These are phyloP conservation scores for Casuarina equisetifolia DNA, from an alignment of 306 rosid genomes.

Conservation along the genomic window DNA sequence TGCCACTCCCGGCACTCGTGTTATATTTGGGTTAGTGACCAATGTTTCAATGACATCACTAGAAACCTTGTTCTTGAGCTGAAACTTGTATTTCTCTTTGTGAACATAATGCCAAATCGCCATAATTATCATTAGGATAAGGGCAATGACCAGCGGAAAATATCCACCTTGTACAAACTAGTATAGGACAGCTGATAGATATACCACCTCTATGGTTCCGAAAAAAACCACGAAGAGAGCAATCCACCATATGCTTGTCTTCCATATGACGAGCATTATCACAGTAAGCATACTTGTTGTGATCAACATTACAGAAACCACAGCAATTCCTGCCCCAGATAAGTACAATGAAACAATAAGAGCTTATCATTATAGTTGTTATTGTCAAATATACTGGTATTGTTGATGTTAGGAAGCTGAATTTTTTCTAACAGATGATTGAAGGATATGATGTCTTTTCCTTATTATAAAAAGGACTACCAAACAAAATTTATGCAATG, in stretches of 20 bases:
- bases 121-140: slow-evolving; percentile 52
- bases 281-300: slow-evolving; percentile 56
- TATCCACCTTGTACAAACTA: slow-evolving; percentile 74
- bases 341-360: not conserved
- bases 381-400: no score
- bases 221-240: slow-evolving; percentile 46
- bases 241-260: slow-evolving; percentile 60
- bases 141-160: slow-evolving; percentile 55
- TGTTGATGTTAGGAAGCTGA: no score
- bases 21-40: slow-evolving; percentile 34
- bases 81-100: slow-evolving; percentile 62
- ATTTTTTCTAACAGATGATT: no score
- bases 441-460: no score
- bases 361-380: not conserved
- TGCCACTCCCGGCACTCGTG: slow-evolving; percentile 67
- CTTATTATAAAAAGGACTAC: no score
- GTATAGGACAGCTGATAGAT: slow-evolving; percentile 52
- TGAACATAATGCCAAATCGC: slow-evolving; percentile 78
- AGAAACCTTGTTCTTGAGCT: slow-evolving; percentile 66
- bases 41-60: slow-evolving; percentile 46
- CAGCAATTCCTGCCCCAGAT: slow-evolving; percentile 59
- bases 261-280: slow-evolving; percentile 77
- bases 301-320: slow-evolving; percentile 67
- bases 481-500: no score
- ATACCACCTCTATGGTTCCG: slow-evolving; percentile 42